Conservation (phyloP, 2,329 filamentous ascomycete species). For the Pezicula carpinea region DNA sequence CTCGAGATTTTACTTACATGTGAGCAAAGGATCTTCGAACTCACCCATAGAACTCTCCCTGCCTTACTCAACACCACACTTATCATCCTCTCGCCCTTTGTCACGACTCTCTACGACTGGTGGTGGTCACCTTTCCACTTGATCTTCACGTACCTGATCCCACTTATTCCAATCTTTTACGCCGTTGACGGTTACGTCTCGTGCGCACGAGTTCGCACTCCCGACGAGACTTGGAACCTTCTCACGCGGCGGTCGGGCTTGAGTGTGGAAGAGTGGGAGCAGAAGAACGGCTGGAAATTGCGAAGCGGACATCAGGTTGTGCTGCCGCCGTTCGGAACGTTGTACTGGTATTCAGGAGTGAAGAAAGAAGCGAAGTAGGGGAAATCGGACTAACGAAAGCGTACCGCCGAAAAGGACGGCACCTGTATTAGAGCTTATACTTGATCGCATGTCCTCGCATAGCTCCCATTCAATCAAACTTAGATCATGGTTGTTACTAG, state of each 20-base stretch:
- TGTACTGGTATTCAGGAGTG: neutral
- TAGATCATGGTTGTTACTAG: too few relatives aligned
- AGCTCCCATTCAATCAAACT: too few relatives aligned
- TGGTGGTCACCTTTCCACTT: neutral
- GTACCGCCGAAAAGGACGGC: too few relatives aligned
- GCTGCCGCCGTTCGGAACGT: neutral
- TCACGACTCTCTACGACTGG: neutral
- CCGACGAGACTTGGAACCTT: neutral
- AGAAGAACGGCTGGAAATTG: neutral
- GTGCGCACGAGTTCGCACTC: neutral
- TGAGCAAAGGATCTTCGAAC: neutral
- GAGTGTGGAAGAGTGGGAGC: neutral
- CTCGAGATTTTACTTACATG: too few relatives aligned
- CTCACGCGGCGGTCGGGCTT: too few relatives aligned
- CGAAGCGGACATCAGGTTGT: neutral
- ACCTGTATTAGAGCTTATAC: too few relatives aligned
- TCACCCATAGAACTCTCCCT: neutral
- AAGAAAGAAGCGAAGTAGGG: too few relatives aligned
- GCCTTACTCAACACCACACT: neutral
- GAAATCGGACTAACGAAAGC: too few relatives aligned
- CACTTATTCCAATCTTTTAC: neutral
- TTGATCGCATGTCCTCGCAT: too few relatives aligned
- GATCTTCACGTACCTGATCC: neutral
- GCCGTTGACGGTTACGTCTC: neutral
- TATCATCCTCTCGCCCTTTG: neutral